phyloP scores from a whole-genome alignment of 2,329 filamentous ascomycete genomes.

The Cadophora sp. region DNA sequence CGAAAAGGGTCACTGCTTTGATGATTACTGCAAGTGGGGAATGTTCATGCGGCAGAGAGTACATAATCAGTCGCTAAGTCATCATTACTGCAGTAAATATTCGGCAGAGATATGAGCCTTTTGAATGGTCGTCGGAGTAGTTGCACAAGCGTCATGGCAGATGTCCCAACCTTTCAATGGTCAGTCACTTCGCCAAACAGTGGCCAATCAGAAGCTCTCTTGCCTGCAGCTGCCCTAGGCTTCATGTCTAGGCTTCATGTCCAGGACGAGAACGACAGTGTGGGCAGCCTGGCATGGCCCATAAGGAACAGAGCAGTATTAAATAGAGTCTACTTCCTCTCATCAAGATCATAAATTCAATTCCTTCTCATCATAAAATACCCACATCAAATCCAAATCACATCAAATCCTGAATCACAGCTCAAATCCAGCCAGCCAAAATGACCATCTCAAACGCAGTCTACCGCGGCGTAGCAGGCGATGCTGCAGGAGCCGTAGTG shows the following conservation, averaged over 20 bases:
- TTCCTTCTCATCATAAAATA: not conserved
- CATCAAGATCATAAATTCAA: not conserved
- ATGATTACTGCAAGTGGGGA: not conserved
- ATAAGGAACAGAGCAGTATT: not conserved
- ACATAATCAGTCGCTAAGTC: conserved; percentile 7
- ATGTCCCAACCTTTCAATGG: too few relatives aligned
- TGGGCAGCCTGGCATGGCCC: not conserved
- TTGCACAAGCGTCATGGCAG: not conserved
- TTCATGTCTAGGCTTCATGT: too few relatives aligned
- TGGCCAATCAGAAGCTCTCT: not conserved
- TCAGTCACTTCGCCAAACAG: not conserved
- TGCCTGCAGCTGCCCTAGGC: not conserved
- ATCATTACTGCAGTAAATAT: not conserved
- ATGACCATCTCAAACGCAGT: conserved; percentile 13
- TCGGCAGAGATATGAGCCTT: not conserved
- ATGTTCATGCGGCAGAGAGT: conserved; percentile 6
- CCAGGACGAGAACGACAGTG: not conserved
- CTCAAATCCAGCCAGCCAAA: not conserved
- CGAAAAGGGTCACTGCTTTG: too few relatives aligned
- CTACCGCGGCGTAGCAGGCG: conserved; percentile 19
- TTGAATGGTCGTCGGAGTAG: not conserved
- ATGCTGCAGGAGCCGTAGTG: conserved; percentile 20
- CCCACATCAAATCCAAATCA: not conserved
- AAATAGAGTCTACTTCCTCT: not conserved
- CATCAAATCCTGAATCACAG: not conserved